Base-by-base conservation (phyloP, 2,329 filamentous ascomycete species). In the Fusarium secorum region DNA sequence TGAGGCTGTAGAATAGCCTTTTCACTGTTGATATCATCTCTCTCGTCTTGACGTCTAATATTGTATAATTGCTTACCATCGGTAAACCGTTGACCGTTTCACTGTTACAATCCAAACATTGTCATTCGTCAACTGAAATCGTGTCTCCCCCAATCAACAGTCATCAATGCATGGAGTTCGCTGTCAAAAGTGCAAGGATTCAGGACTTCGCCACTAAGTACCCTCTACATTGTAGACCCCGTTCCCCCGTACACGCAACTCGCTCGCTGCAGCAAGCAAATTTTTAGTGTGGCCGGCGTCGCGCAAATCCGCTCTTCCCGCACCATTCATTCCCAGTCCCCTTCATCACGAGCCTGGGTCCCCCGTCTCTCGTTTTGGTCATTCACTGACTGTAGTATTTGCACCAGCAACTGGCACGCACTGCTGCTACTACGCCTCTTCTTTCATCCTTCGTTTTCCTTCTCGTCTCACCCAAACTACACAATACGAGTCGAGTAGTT, bases 271-370 rank as follows among this genome's bases (percentile, higher is more conserved):
- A 66, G 59, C 44, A 57, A 67, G 52, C 36, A 56, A 56, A 68
- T 59, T 66, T 71, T 71, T 71, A 52, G 60, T 58, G 54, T 46
- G 49, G 51, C 51, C 45, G 38, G 42, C 44, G 38, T 56, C 62
- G 60, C 42, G 45, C 56, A 59, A 66, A 69, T 56, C 69, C 69
- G 69, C 65, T 62, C 69, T 53, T 66, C 57, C 69, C 69, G 61
- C 53, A 49, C 42, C 69, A 62, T 61, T 61, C 69, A 51, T 60
- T 44, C 55, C 53, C 42, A 59, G 60, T 58, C 56, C 39, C 44
- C 38, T 55, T 53, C 36, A 38, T 53, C 64, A 48, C 66, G 46
- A 46, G 24, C 38, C 63, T 60, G 57, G 49, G 30, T 26, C 64
- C 46, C 56, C 60, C 65, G 33, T 57, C 30, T 22, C 28, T 58